Evolutionary conservation across 169 alveolate genomes (phyloP).

Genomic region (Besnoitia besnoiti): DNA sequence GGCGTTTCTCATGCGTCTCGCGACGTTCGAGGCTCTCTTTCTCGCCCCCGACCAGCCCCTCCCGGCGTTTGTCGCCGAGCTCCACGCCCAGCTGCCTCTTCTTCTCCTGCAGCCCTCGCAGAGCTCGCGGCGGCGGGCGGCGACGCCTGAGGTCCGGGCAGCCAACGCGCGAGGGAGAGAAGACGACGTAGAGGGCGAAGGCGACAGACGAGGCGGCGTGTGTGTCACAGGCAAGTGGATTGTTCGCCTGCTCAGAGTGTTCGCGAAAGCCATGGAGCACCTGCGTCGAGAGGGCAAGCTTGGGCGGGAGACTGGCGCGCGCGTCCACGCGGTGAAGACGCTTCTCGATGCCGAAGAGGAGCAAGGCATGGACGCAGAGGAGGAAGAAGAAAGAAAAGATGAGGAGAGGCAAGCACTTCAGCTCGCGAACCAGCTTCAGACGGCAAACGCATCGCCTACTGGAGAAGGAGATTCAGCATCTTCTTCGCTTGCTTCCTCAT

Average conservation of each 20-base stretch:
- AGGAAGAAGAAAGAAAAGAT: neutral
- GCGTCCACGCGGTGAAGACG: neutral
- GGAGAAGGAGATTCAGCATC: neutral
- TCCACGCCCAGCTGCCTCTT: constrained; percentile 32
- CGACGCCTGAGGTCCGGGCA: neutral
- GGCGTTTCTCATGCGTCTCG: constrained; percentile 13
- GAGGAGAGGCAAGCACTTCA: neutral
- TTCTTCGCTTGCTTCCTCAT: neutral
- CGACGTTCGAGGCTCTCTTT: neutral
- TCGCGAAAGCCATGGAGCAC: neutral
- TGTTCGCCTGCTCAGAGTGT: neutral
- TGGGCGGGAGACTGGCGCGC: neutral
- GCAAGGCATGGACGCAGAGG: neutral
- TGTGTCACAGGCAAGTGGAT: neutral
- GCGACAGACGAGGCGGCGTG: neutral
- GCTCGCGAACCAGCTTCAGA: neutral
- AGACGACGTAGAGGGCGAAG: neutral
- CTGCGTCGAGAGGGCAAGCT: neutral
- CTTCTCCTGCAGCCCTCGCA: neutral
- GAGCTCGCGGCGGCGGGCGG: neutral
- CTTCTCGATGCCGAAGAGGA: neutral
- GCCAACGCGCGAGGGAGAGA: neutral
- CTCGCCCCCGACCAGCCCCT: constrained; percentile 25
- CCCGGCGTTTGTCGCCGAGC: neutral
- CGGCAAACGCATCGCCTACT: neutral